Evolutionary conservation across 1,284 basidiomycete species (phyloP), one percentile per base, ranked within the genome.

Genomic region (Cryptococcus wingfieldii): DNA sequence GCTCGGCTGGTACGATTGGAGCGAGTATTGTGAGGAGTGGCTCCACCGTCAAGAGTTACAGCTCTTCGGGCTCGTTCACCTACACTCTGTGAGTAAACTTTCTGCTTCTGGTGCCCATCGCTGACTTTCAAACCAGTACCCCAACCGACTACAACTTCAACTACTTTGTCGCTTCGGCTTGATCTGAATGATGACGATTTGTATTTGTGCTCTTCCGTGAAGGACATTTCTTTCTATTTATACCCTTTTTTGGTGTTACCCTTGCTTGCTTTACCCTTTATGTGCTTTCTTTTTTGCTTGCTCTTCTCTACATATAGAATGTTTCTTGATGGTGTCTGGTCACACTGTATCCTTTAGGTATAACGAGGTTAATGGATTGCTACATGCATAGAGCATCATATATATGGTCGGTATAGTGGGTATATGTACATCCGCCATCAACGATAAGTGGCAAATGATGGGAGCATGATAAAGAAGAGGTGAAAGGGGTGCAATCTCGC

Each of bases 71-170:
- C 6, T 28, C 49, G 9, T 76, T 72, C 61, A 55, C 27, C 10
- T 76, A 72, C 55, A 66, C 63, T 38, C 39, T 37, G 62, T 66
- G 57, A 60, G 63, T 65, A 16, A 2, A 7, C 31, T 34, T 13
- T 43, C 16, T 19, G 18, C 25, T 3, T 42, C 39, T 18, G 14
- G n/a, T 5, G 51, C 19, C 14, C 23, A 43, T 41, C 12, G 39
- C 50, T 57, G 23, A 61, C 27, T 13, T 2, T 47, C 37, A 43
- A 14, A 28, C 38, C 45, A 65, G 62, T 9, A 61, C 55, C 7
- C 70, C 71, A 12, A 54, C 51, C 41, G 68, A 69, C 48, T 75
- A 71, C 64, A 77, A 77, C 61, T 76, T 58, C 63, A 76, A 77
- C 66, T 75, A 76, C 66, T 76, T 67, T 56, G 69, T 73, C 12